Base-by-base conservation (phyloP, 1,139 yeast genomes). In the Diutina scorzettiae region DNA sequence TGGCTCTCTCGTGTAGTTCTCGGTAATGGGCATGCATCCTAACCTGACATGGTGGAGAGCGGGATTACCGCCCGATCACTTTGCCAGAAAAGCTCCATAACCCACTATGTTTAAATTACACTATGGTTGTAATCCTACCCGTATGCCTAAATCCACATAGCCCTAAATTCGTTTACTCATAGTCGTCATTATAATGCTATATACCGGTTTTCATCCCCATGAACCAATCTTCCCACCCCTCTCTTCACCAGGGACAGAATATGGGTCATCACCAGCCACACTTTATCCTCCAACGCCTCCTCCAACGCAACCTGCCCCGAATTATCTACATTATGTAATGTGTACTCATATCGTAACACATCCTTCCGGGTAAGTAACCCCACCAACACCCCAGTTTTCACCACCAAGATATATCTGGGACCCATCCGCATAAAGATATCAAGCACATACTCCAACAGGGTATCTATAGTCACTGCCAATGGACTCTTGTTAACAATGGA, bases 361-460 rank as follows among this genome's bases (percentile, higher is more conserved):
- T 81, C 93, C 51, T 82, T 82, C 43, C 84, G 63, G 0, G 86
- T 79, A 11, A 83, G 61, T 12, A 79, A 53, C 0, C 93, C 93
- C 3, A 66, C 69, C 19, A 82, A 57, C 3, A 47, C 43, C 1
- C 81, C 83, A 33, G 71, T 65, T 18, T 54, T 53, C 43, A 78
- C 82, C 0, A 87, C 80, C 41, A 83, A 64, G 1, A 91, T 70
- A 32, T 78, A 71, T 32, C 86, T 66, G 4, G 96, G 95, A 0
- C 97, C 96, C 32, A 87, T 57, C 49, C 82, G 80, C 45, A 76
- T 73, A 57, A 91, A 91, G 17, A 85, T 63, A 40, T 81, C 83
- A 46, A 80, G 63, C 2, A 81, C 73, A 33, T 73, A 70, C 48
- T 81, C 84, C 31, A 87, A 62, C 0, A 83, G 70, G 0, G 80